Conservation (phyloP, 441 rosid genomes). For the Melianthus villosus region DNA sequence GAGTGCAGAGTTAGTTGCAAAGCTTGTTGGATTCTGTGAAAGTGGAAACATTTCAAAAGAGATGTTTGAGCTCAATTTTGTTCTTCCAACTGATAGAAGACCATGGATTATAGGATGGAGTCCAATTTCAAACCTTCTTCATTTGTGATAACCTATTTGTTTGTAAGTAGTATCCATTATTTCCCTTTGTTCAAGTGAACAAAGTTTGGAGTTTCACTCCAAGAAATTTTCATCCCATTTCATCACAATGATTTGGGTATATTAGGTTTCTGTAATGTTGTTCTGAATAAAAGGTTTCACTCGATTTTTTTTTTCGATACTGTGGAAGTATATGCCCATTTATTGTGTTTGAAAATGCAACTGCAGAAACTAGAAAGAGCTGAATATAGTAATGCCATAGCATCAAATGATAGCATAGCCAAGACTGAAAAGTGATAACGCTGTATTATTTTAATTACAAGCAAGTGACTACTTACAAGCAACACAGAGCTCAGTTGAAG, state of each 20-base stretch:
- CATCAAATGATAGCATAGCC: no score
- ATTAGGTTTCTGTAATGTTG: conserved; percentile 1
- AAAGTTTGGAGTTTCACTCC: conserved; percentile 24
- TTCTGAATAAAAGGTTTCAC: conserved; percentile 2
- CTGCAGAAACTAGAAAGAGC: no score
- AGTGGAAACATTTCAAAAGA: conserved; percentile 77
- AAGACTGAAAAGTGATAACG: no score
- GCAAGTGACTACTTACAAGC: not conserved
- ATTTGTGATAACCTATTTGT: conserved; percentile 24
- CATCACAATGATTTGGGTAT: not conserved
- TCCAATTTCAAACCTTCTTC: conserved; percentile 71
- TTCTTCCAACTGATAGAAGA: conserved; percentile 62
- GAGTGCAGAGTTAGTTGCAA: conserved; percentile 91
- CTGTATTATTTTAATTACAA: not conserved
- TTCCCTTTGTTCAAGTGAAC: conserved; percentile 17
- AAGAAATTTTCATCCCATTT: conserved; percentile 7
- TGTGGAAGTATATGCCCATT: no score
- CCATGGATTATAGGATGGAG: conserved; percentile 91
- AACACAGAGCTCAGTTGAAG: not conserved
- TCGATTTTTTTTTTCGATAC: no score
- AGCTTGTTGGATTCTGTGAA: conserved; percentile 81
- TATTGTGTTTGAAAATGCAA: no score
- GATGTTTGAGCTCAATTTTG: conserved; percentile 96
- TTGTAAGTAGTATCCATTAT: conserved; percentile 11
- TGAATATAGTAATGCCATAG: no score